phyloP scores from a whole-genome alignment of 257 asterid species.

The Linderniella brevidens region DNA sequence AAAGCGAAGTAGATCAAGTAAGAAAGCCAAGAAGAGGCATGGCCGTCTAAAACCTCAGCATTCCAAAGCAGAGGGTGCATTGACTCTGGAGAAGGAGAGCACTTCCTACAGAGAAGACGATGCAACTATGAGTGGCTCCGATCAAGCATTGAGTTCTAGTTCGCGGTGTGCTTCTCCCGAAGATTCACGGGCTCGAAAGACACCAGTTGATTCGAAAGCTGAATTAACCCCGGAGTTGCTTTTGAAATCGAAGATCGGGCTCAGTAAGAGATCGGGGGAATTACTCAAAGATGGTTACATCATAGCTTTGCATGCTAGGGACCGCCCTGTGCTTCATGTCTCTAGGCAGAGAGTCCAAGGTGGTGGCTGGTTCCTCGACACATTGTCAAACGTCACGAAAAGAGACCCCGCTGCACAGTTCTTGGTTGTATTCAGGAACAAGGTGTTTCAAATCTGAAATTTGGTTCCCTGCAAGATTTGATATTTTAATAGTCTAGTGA shows the following conservation, averaged over 20 bases:
- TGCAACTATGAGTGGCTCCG: conserved; percentile 78
- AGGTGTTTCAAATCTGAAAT: conserved; percentile 34
- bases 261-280: conserved; percentile 40
- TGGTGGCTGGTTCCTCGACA: conserved; percentile 97
- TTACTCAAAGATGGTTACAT: conserved; percentile 77
- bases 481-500: background rate
- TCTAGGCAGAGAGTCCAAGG: conserved; percentile 89
- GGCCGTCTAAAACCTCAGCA: conserved; percentile 78
- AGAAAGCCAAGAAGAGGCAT: conserved; percentile 90
- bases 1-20: conserved; percentile 84
- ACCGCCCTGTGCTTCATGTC: conserved; percentile 59
- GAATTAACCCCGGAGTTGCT: conserved; percentile 41
- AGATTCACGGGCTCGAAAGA: conserved; percentile 55
- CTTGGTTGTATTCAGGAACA: conserved; percentile 70
- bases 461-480: background rate
- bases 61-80: conserved; percentile 47
- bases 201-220: conserved; percentile 36
- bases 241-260: conserved; percentile 30
- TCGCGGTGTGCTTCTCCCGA: conserved; percentile 92
- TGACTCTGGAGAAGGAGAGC: conserved; percentile 51
- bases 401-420: conserved; percentile 99
- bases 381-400: conserved; percentile 65
- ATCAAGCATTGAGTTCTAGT: conserved; percentile 78
- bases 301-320: conserved; percentile 73
- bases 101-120: conserved; percentile 78